phyloP scores from a whole-genome alignment of 2,329 filamentous ascomycete species.

The Pestalotiopsis sp. region DNA sequence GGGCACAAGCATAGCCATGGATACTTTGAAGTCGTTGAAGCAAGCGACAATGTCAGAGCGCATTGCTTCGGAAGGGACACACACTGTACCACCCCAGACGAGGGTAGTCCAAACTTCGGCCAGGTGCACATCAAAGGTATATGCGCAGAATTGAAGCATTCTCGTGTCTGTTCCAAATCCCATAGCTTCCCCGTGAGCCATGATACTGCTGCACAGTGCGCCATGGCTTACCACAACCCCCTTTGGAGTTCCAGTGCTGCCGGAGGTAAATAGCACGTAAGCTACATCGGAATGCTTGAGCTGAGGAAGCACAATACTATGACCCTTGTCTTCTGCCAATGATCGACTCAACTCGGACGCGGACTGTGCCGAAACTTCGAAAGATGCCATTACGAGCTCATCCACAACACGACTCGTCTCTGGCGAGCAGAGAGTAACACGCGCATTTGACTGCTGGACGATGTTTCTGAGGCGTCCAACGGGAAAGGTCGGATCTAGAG shows the following conservation, averaged over 20 bases:
- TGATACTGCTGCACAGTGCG: neutral
- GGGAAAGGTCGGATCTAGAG: neutral
- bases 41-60: neutral
- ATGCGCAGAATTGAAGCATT: neutral
- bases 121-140: neutral
- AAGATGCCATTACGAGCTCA: neutral
- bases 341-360: neutral
- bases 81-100: neutral
- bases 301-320: too few species aligned
- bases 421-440: neutral
- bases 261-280: slow-evolving; percentile 7
- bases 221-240: slow-evolving; percentile 3
- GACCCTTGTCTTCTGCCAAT: too few species aligned
- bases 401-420: neutral
- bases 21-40: neutral
- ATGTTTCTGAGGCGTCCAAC: neutral
- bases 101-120: neutral
- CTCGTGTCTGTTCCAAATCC: neutral
- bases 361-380: neutral
- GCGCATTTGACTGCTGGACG: neutral
- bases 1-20: neutral
- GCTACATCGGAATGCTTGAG: neutral
- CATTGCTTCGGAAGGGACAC: neutral
- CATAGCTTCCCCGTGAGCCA: neutral
- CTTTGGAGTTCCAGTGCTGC: slow-evolving; percentile 9